Conservation (phyloP, 2,329 filamentous ascomycete genomes). For the Teratosphaeria nubilosa region DNA sequence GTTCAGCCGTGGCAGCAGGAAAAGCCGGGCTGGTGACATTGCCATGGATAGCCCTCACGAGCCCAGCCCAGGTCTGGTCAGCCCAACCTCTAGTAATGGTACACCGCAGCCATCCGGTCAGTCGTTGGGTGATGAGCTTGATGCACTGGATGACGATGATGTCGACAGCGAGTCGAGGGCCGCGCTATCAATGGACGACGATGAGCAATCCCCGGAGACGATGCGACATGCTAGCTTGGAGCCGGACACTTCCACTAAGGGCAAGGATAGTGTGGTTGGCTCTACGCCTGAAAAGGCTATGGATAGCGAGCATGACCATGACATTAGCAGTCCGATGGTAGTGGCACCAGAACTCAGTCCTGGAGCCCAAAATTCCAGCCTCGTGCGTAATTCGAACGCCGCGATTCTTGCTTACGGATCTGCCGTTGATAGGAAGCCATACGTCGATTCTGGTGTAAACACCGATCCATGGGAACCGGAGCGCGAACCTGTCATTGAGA, state of each 20-base stretch:
- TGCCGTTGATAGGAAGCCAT: constrained; percentile 1
- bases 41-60: not conserved
- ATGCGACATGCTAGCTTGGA: constrained; percentile 30
- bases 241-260: constrained; percentile 11
- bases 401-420: constrained; percentile 7
- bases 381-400: constrained; percentile 6
- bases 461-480: constrained; percentile 35
- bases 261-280: constrained; percentile 2
- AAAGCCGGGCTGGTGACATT: not conserved
- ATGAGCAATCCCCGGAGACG: constrained; percentile 12
- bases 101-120: constrained; percentile 48
- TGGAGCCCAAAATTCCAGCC: constrained; percentile 4
- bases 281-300: not conserved
- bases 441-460: constrained; percentile 51
- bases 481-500: not conserved
- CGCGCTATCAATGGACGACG: not conserved
- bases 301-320: constrained; percentile 1
- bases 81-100: constrained; percentile 22
- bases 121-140: constrained; percentile 85
- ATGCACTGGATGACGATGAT: constrained; percentile 66
- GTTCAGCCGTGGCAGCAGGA: constrained; percentile 1
- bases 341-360: not conserved
- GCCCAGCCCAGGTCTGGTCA: constrained; percentile 10
- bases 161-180: constrained; percentile 27
- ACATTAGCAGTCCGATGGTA: constrained; percentile 6